Percentiles rank a stretch among this genome's conserved stretches.
phyloP scores from a whole-genome alignment of 164 flowering plant species.

The Santalum album region DNA sequence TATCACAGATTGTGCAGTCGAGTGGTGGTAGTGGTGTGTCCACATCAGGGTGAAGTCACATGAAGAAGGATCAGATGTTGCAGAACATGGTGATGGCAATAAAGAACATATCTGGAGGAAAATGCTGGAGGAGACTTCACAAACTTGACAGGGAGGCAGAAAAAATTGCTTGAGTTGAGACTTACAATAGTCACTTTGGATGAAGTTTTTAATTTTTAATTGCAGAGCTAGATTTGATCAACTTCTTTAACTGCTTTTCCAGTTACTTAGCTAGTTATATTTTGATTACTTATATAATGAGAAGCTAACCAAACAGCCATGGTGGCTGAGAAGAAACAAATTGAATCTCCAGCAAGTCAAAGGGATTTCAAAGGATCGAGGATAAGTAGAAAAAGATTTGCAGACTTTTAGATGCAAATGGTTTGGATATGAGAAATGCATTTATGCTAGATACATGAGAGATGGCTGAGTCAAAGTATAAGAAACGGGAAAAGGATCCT shows the following conservation, averaged over 20 bases:
- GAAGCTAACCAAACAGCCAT: constrained; percentile 80
- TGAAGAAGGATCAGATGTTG: too few species aligned
- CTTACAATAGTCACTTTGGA: not conserved
- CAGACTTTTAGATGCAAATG: constrained; percentile 85
- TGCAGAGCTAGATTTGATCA: not conserved
- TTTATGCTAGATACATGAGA: too few species aligned
- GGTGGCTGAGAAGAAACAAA: constrained; percentile 81
- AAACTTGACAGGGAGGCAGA: not conserved
- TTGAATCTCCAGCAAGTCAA: constrained; percentile 69
- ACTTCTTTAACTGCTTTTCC: not conserved
- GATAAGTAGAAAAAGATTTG: constrained; percentile 94
- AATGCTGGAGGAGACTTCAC: too few species aligned
- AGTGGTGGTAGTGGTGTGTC: too few species aligned
- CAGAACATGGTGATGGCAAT: too few species aligned
- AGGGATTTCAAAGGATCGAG: constrained; percentile 38
- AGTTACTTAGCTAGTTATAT: not conserved
- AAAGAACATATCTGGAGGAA: not conserved
- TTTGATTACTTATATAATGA: constrained; percentile 43
- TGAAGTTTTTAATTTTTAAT: not conserved
- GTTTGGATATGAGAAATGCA: too few species aligned
- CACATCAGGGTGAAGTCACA: too few species aligned
- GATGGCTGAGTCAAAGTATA: not conserved
- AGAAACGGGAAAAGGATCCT: constrained; percentile 3
- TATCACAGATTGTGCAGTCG: too few species aligned
- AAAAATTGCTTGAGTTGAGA: not conserved